Base-by-base conservation (phyloP, 805 yeast genomes). In the Cyberlindnera meyerae region DNA sequence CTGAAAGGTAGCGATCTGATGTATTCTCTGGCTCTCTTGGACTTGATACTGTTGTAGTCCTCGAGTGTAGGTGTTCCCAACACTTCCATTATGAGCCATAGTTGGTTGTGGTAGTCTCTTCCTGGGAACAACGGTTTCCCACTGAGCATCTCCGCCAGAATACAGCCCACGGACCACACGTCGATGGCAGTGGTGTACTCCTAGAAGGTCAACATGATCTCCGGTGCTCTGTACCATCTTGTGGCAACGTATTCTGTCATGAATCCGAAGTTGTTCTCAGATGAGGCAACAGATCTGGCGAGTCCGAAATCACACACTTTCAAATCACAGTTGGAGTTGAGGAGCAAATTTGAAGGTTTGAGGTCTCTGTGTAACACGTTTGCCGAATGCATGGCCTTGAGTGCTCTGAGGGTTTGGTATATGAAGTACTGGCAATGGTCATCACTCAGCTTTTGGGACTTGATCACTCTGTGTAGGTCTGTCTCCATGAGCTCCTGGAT, bases 211-310 rank as follows among this genome's bases (percentile, higher is more conserved):
- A 83, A 60, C 90, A 83, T 83, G 39, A 83, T 80, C 56, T 83
- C 93, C 0, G 90, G 90, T 0, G 90, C 90, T 36, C 93, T 63
- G 55, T 83, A 83, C 90, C 90, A 83, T 49, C 93, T 65, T 8
- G 93, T 83, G 3, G 90, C 90, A 4, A 83, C 93, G 47, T 83
- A 83, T 54, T 83, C 90, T 0, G 90, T 83, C 64, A 82, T 65
- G 45, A 72, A 71, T 0, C 81, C 73, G 25, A 71, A 65, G 41
- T 68, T 54, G 30, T 68, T 65, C 44, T 70, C 73, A 37, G 66
- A 55, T 26, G 77, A 69, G 17, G 71, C 67, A 13, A 75, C 60
- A 26, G 73, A 67, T 37, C 90, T 63, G 1, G 89, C 79, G 16
- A 83, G 59, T 0, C 93, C 93, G 61, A 83, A 82, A 60, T 83